Evolutionary conservation across 2,329 filamentous ascomycete species (phyloP).

Genomic region (Hymenoscyphus fraxineus): DNA sequence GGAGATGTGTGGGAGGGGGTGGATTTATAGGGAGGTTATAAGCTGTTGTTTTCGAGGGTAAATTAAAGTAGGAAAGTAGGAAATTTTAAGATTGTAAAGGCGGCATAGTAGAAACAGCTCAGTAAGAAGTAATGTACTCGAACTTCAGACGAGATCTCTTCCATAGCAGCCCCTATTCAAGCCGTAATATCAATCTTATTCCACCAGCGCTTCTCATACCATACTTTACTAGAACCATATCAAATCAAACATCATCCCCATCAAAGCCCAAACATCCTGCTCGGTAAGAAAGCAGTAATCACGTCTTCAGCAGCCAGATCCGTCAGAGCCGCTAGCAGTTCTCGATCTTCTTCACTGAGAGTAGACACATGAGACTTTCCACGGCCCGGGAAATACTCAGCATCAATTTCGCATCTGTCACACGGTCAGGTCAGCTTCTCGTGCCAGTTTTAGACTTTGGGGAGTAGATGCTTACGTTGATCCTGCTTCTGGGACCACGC

Average conservation of each 20-base stretch:
- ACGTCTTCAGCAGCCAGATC: not conserved
- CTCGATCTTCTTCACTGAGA: constrained; percentile 11
- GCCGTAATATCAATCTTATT: not conserved
- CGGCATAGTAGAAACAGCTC: too few relatives aligned
- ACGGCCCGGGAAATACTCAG: constrained; percentile 18
- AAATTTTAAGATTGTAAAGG: too few relatives aligned
- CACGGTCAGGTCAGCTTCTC: not conserved
- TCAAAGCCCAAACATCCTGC: not conserved
- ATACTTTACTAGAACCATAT: not conserved
- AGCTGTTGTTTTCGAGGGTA: too few relatives aligned
- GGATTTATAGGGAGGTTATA: too few relatives aligned
- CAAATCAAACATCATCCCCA: not conserved
- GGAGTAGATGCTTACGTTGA: not conserved
- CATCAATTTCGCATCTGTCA: constrained; percentile 17
- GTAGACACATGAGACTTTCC: constrained; percentile 1
- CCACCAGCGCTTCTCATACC: not conserved
- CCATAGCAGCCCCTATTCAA: too few relatives aligned
- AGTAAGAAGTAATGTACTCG: too few relatives aligned
- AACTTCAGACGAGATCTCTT: too few relatives aligned
- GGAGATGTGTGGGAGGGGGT: too few relatives aligned
- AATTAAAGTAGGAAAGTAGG: too few relatives aligned
- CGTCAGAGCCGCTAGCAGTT: not conserved
- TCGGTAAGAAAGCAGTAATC: not conserved
- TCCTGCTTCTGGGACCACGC: constrained; percentile 18
- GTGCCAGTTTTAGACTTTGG: not conserved